Percentiles rank a stretch among this genome's conserved stretches.
Evolutionary conservation across 2,329 filamentous ascomycete species (phyloP).

Genomic region (Lasiodiplodia sp.): DNA sequence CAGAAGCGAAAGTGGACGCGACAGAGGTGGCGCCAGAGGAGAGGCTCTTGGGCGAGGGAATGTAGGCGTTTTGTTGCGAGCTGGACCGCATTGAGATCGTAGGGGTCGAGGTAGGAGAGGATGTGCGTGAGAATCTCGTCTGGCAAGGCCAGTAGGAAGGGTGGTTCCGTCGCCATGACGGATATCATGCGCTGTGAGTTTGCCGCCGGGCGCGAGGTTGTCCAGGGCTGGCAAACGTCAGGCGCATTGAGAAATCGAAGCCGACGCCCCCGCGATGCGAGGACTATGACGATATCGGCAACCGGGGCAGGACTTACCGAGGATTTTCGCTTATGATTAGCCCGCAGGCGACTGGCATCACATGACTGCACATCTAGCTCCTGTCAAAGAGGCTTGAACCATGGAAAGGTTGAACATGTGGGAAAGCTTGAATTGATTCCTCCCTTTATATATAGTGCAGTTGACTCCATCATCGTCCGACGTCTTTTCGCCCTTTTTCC

Average conservation of each 20-base stretch:
- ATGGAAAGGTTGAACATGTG: not conserved
- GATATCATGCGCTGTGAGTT: not conserved
- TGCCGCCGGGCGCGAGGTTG: slow-evolving; percentile 4
- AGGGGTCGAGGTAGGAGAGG: slow-evolving; percentile 67
- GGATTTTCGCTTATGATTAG: not conserved
- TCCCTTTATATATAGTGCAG: not conserved
- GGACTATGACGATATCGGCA: slow-evolving; percentile 21
- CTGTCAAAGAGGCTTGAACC: not conserved
- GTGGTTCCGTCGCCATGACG: slow-evolving; percentile 1
- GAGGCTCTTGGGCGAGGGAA: slow-evolving; percentile 71
- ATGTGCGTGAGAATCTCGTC: slow-evolving; percentile 87
- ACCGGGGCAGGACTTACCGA: slow-evolving; percentile 21
- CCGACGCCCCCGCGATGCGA: slow-evolving; percentile 14
- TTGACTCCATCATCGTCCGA: not conserved
- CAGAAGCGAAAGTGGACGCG: slow-evolving; percentile 74
- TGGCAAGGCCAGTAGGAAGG: slow-evolving; percentile 59
- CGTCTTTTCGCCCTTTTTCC: not conserved
- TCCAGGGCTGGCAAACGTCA: not conserved
- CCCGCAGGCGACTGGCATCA: not conserved
- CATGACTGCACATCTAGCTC: not conserved
- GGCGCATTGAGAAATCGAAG: slow-evolving; percentile 24
- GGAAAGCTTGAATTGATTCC: not conserved
- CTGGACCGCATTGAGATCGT: slow-evolving; percentile 61
- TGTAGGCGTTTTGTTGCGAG: slow-evolving; percentile 69
- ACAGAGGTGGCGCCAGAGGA: slow-evolving; percentile 85